Base-by-base conservation (phyloP, 1,284 basidiomycete species). In the Heterobasidion parviporum region DNA sequence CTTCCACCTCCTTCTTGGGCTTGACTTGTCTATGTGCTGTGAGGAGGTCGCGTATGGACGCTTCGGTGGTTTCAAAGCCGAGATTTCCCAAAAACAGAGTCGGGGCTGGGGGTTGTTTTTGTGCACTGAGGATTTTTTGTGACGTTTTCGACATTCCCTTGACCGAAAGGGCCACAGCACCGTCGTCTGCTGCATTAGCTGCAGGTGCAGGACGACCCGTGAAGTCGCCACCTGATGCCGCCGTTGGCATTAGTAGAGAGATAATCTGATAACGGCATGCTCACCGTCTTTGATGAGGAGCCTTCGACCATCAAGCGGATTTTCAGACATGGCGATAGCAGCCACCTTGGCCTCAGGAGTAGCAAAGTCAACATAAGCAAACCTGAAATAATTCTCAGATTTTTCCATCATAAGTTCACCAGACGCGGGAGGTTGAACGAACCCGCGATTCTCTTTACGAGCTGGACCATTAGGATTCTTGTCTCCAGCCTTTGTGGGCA, bases 291-390 rank as follows among this genome's bases (percentile, higher is more conserved):
- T 99, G 63, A 99, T 98, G 52, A 99, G 81, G 33, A 99, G 72
- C 56, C 87, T 86, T 56, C 97, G 79, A 1, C 96, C 95, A 46
- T 94, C 82, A 7, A 98, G 76, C 48, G 83, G 82, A 36, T 82
- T 78, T 68, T 99, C 96, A 8, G 90, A 92, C 48, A 91, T 74
- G 0, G 83, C 77, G 57, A 98, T 85, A 18, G 92, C 94, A 41
- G 81, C 73, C 1, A 70, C 68, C 64, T 95, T 90, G 16, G 82
- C 83, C 35, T 92, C 90, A 1, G 80, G 74, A 1, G 85, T 86
- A 1, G 85, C 81, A 68, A 99, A 94, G 73, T 99, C 96, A 58
- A 98, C 86, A 72, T 98, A 98, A 32, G 95, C 96, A 69, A 94
- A 99, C 41, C 95, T 98, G 63, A 6, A 6, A 26, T 1, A 5